Evolutionary conservation across 2,329 filamentous ascomycete species (phyloP), one percentile per base, ranked within the genome.

Genomic region (Cytospora chrysosperma): DNA sequence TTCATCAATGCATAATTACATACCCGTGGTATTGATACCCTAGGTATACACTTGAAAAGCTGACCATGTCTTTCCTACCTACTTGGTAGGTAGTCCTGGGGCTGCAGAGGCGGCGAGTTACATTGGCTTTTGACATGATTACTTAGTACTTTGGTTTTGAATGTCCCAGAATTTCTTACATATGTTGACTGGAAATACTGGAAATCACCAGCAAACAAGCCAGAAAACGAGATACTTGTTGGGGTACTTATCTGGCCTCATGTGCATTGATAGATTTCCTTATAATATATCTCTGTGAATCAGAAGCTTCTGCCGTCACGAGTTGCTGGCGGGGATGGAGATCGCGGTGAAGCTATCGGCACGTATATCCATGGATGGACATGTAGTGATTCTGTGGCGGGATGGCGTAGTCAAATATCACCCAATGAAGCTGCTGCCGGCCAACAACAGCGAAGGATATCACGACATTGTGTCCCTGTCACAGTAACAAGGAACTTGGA

Each of bases 41-140:
- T n/a, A n/a, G n/a, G n/a, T n/a, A n/a, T n/a, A n/a, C n/a, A n/a
- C n/a, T n/a, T n/a, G n/a, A n/a, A n/a, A n/a, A n/a, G n/a, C n/a
- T n/a, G n/a, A n/a, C n/a, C n/a, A n/a, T n/a, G n/a, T n/a, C n/a
- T n/a, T n/a, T n/a, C n/a, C n/a, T n/a, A n/a, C n/a, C n/a, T n/a
- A n/a, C n/a, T n/a, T n/a, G n/a, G n/a, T n/a, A n/a, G n/a, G 73
- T 24, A 73, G 65, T 1, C 71, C 71, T 0, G 72, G 72, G 6
- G 72, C 72, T 4, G 70, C 64, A 58, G 73, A 73, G 0, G 70
- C 72, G 2, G 68, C 67, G 32, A 69, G n/a, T n/a, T n/a, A n/a
- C n/a, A n/a, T n/a, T n/a, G n/a, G n/a, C n/a, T n/a, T n/a, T n/a
- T n/a, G n/a, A n/a, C n/a, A n/a, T n/a, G n/a, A n/a, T n/a, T n/a